phyloP scores from a whole-genome alignment of 1,284 basidiomycete genomes.

The Ganoderma leucocontextum region DNA sequence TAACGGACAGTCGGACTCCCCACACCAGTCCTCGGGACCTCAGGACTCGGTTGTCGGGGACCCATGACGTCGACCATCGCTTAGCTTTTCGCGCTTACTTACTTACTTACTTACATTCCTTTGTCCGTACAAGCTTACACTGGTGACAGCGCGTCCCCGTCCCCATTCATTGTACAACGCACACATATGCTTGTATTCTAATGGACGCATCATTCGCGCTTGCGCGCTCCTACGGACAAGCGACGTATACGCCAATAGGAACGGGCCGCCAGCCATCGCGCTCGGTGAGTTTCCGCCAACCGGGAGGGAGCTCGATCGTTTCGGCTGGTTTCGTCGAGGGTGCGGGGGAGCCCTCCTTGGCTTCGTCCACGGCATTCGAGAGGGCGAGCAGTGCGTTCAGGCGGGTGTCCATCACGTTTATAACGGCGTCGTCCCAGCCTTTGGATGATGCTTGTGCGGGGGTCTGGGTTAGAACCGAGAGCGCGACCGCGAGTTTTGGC shows the following conservation, averaged over 20 bases:
- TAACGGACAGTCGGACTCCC: background rate
- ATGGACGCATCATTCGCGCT: background rate
- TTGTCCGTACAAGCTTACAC: background rate
- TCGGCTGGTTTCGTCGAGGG: background rate
- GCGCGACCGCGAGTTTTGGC: conserved; percentile 46
- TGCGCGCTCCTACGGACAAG: conserved; percentile 5
- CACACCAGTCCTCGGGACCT: background rate
- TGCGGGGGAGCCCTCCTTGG: background rate
- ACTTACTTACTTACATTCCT: background rate
- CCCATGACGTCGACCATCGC: background rate
- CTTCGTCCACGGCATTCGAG: conserved; percentile 2
- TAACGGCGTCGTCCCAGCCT: conserved; percentile 56
- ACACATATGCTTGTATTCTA: conserved; percentile 9
- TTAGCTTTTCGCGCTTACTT: background rate
- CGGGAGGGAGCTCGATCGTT: conserved; percentile 39
- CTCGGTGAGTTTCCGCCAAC: conserved; percentile 60
- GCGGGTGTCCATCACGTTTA: conserved; percentile 64
- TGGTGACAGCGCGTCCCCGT: background rate
- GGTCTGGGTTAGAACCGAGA: conserved; percentile 34
- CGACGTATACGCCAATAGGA: conserved; percentile 66
- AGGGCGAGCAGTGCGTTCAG: conserved; percentile 49
- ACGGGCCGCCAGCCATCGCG: conserved; percentile 63
- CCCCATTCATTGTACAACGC: conserved; percentile 7
- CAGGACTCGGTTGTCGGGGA: background rate
- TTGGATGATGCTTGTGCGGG: conserved; percentile 9